A percentile compares a stretch with the other conserved stretches of the same genome.
Evolutionary conservation across 768 basidiomycete species (phyloP).

Genomic region (Lentinula edodes): DNA sequence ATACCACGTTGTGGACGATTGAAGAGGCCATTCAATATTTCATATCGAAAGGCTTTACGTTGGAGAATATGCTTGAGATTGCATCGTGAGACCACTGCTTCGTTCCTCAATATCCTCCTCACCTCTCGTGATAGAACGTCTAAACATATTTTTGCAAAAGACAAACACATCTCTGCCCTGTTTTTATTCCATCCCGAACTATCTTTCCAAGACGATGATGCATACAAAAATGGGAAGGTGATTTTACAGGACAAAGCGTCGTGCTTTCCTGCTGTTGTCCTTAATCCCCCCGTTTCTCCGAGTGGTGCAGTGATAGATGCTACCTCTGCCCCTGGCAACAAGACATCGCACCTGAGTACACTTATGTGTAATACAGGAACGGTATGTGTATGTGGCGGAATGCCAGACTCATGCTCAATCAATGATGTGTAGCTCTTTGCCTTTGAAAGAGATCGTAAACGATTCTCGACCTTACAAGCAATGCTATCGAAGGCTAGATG

Average conservation of each 20-base stretch:
- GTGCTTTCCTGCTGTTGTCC: constrained; percentile 88
- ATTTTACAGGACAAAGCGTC: constrained; percentile 98
- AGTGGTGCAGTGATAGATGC: constrained; percentile 77
- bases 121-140: constrained; percentile 7
- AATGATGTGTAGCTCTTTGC: constrained; percentile 59
- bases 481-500: constrained; percentile 89
- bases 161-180: constrained; percentile 79
- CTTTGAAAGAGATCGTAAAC: constrained; percentile 80
- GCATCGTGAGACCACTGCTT: constrained; percentile 28
- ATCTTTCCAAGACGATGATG: constrained; percentile 63
- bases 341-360: constrained; percentile 90
- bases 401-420: neutral
- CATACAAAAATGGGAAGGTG: constrained; percentile 73
- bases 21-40: constrained; percentile 60
- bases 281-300: constrained; percentile 61
- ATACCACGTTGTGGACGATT: constrained; percentile 62
- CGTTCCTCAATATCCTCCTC: neutral
- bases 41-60: constrained; percentile 46
- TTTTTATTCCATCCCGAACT: constrained; percentile 67
- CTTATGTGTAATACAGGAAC: constrained; percentile 80
- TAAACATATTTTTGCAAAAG: constrained; percentile 63
- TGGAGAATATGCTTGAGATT: constrained; percentile 49
- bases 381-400: constrained; percentile 32
- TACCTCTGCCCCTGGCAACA: constrained; percentile 96
- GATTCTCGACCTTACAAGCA: constrained; percentile 75